A percentile compares a stretch with the other conserved stretches of the same genome.
Conservation (phyloP, 768 basidiomycete species). For the Tylopilus plumbeoviolaceoides region DNA sequence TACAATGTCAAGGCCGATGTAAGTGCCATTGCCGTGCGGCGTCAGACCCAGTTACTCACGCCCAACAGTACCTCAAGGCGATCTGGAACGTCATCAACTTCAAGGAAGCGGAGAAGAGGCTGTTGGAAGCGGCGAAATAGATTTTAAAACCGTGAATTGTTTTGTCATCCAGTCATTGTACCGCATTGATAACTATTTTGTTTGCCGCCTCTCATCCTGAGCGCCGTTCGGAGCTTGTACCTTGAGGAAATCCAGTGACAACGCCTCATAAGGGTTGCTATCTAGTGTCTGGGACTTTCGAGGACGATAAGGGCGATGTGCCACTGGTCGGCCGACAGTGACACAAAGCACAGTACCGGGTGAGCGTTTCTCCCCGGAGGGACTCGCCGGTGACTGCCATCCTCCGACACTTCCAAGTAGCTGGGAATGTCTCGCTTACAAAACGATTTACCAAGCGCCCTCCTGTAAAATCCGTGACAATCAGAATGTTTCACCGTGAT, state of each 20-base stretch:
- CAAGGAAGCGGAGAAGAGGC: slow-evolving; percentile 76
- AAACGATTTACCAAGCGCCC: neutral
- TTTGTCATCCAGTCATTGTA: slow-evolving; percentile 9
- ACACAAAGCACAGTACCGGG: neutral
- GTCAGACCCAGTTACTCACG: slow-evolving; percentile 3
- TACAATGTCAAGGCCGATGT: slow-evolving; percentile 93
- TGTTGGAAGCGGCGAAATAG: slow-evolving; percentile 36
- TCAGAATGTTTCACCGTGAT: neutral
- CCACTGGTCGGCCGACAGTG: neutral
- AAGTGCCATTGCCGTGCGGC: slow-evolving; percentile 32
- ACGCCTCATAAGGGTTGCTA: neutral
- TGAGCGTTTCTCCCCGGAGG: neutral
- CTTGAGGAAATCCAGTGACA: neutral
- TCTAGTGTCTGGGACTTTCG: neutral
- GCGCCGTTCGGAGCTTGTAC: neutral
- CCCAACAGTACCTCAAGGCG: slow-evolving; percentile 77
- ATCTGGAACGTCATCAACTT: slow-evolving; percentile 98
- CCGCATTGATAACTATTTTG: neutral
- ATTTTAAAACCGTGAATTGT: neutral
- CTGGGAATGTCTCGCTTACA: neutral
- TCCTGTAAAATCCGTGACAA: neutral
- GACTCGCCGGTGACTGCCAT: neutral
- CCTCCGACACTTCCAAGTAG: neutral
- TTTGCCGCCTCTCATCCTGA: neutral
- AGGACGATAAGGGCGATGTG: neutral